Conservation (phyloP, 306 rosid genomes). For the Vigna angularis region DNA sequence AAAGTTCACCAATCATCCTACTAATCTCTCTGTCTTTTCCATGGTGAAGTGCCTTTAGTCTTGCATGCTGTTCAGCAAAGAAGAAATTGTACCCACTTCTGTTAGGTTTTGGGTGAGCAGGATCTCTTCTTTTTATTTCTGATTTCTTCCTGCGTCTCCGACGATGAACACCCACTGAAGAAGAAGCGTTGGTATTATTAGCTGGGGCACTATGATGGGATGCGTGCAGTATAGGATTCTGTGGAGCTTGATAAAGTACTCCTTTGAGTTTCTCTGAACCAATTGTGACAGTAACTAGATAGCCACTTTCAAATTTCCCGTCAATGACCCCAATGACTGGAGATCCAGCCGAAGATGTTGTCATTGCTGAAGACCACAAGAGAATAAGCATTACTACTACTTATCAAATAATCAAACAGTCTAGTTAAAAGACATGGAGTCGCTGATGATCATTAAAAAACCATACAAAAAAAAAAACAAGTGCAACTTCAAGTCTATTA, state of each 20-base stretch:
- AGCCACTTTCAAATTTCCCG: slow-evolving; percentile 91
- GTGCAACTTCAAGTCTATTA: neutral
- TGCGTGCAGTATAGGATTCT: slow-evolving; percentile 38
- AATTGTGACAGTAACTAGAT: slow-evolving; percentile 79
- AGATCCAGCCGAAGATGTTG: slow-evolving; percentile 50
- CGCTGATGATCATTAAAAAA: neutral
- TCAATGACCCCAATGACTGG: slow-evolving; percentile 79
- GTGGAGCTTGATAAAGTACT: slow-evolving; percentile 75
- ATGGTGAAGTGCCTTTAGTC: slow-evolving; percentile 76
- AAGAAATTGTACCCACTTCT: slow-evolving; percentile 96
- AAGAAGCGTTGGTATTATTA: slow-evolving; percentile 47
- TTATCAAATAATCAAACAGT: slow-evolving; percentile 16
- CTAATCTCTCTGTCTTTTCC: slow-evolving; percentile 91
- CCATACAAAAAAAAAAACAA: neutral
- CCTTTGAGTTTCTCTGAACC: slow-evolving; percentile 85
- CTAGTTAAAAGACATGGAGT: neutral
- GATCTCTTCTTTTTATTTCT: slow-evolving; percentile 87
- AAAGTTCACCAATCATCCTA: slow-evolving; percentile 89
- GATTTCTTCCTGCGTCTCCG: slow-evolving; percentile 81
- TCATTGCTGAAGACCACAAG: slow-evolving; percentile 40
- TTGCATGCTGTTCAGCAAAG: slow-evolving; percentile 94
- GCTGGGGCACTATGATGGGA: slow-evolving; percentile 36
- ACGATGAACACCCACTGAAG: slow-evolving; percentile 56
- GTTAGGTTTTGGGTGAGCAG: slow-evolving; percentile 92
- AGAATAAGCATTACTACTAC: neutral